These are phyloP conservation scores for Diatrype stigma DNA, from an alignment of 2,329 filamentous ascomycete species.

Conservation along the genomic window DNA sequence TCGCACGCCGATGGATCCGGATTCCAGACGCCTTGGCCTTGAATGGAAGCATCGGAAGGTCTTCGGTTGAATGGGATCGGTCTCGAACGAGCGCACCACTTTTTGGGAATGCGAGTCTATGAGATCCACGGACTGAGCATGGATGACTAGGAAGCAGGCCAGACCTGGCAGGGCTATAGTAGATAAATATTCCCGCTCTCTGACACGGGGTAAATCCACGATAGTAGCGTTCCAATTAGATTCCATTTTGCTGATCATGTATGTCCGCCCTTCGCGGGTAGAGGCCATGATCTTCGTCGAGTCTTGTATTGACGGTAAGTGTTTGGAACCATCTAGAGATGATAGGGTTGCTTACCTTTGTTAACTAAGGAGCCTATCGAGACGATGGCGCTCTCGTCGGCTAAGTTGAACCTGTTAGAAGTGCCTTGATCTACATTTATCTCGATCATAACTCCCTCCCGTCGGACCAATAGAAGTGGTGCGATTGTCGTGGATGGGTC, in stretches of 20 bases:
- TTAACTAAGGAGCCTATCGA: conserved; percentile 44
- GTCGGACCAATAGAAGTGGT: conserved; percentile 57
- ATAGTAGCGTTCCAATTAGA: conserved; percentile 47
- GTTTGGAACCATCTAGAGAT: not conserved
- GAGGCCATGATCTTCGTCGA: conserved; percentile 28
- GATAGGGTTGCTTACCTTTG: conserved; percentile 34
- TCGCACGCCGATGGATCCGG: conserved; percentile 52
- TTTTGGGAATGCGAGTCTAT: conserved; percentile 55
- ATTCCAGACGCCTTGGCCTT: conserved; percentile 45
- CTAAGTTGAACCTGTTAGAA: conserved; percentile 43
- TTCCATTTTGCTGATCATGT: conserved; percentile 27
- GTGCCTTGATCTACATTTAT: conserved; percentile 44
- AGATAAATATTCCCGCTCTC: conserved; percentile 46
- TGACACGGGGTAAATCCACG: conserved; percentile 35
- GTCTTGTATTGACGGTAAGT: conserved; percentile 4
- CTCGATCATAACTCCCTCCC: conserved; percentile 60
- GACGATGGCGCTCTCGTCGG: conserved; percentile 45
- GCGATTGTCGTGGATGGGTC: conserved; percentile 33
- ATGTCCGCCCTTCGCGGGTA: conserved; percentile 27
- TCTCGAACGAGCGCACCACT: conserved; percentile 59
- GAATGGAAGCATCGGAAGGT: conserved; percentile 59
- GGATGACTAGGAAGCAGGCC: conserved; percentile 57
- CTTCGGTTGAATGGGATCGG: conserved; percentile 53
- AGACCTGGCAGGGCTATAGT: conserved; percentile 57
- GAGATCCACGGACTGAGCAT: conserved; percentile 52